Base-by-base conservation (phyloP, 176 grass and related monocot genomes). In the Zizania latifolia region DNA sequence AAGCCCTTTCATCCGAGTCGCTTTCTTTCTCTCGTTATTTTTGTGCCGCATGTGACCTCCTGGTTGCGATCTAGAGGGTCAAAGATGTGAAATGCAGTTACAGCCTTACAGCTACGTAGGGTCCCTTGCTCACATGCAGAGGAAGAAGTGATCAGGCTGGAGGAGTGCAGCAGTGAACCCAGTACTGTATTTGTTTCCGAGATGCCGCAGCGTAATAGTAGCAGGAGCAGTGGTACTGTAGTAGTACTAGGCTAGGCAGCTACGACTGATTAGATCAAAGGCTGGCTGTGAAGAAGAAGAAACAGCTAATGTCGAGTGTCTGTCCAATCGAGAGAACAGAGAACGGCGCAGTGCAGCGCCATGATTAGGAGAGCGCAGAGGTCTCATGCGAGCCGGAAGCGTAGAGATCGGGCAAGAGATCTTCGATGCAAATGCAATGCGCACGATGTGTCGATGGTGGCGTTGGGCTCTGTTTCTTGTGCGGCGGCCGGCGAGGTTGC, bases 371-470 rank as follows among this genome's bases (percentile, higher is more conserved):
- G 9, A 21, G 45, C 34, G 19, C 15, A 63, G 19, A 22, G 74
- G 81, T 84, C 86, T 80, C 63, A 80, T 84, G 81, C n/a, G 62
- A 79, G 79, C 69, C 83, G 79, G 63, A 90, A 83, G 63, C 87
- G 87, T 89, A 27, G 61, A 78, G 68, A 24, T 2, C 74, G 83
- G 62, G 65, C 74, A 86, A 83, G 83, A 83, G 79, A 86, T 90
- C 72, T 79, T 10, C 30, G 6, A n/a, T n/a, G n/a, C n/a, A n/a
- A n/a, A n/a, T n/a, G n/a, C n/a, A n/a, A n/a, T n/a, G n/a, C 68
- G 14, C 14, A 34, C 32, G 48, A 77, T 72, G 81, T 57, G 57
- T n/a, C n/a, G 10, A n/a, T 34, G 14, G 22, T 61, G 73, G 82
- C 74, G 44, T 73, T 67, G 80, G 75, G 80, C 19, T 68, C 68